A percentile compares a stretch with the other conserved stretches of the same genome.
Evolutionary conservation across 176 grass and related monocot genomes (phyloP).

Genomic region (Oryza coarctata): DNA sequence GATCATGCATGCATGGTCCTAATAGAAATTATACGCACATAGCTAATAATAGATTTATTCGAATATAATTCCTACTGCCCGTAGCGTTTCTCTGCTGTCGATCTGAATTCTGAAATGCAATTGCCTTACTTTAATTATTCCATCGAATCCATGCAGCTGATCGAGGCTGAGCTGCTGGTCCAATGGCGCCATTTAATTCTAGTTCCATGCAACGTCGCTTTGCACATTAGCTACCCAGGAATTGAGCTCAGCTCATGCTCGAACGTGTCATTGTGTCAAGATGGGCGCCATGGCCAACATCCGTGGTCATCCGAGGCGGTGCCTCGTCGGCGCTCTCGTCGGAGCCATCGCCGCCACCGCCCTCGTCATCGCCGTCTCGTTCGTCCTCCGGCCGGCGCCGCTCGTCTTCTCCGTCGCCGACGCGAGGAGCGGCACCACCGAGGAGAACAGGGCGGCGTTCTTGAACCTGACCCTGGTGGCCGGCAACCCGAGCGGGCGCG

Average conservation of each 20-base stretch:
- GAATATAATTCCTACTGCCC: not conserved
- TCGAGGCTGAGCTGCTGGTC: not conserved
- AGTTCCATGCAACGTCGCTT: not conserved
- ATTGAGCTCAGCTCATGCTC: not conserved
- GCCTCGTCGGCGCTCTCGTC: not conserved
- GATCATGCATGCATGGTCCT: no score
- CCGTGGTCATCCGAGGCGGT: not conserved
- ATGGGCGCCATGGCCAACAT: not conserved
- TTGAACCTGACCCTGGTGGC: slow-evolving; percentile 10
- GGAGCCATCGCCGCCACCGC: not conserved
- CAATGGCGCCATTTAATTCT: not conserved
- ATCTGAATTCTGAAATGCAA: not conserved
- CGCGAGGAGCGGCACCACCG: not conserved
- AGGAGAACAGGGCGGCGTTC: not conserved
- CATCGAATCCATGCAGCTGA: not conserved
- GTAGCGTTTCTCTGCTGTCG: not conserved
- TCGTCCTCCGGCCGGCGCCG: not conserved
- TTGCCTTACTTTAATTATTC: not conserved
- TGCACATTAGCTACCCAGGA: not conserved
- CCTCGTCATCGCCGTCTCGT: not conserved
- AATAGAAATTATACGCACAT: not conserved
- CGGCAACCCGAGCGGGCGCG: not conserved
- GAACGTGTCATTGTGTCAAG: not conserved
- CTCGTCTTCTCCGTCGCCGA: not conserved
- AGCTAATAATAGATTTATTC: not conserved